Base-by-base conservation (phyloP, 164 flowering plant genomes). In the Piper betle region DNA sequence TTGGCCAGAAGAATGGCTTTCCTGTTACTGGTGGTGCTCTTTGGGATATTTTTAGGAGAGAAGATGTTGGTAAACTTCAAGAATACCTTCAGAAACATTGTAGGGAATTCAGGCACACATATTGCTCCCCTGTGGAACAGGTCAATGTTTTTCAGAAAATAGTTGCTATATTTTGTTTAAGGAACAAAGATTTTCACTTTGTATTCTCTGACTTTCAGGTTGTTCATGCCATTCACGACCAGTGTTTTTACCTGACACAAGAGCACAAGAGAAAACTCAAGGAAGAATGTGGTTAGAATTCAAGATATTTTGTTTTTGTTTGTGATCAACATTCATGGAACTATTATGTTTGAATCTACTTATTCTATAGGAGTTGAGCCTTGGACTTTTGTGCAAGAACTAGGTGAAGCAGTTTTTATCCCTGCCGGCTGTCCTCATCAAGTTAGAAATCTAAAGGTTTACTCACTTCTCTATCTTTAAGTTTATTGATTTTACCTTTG, bases 1-100 rank as follows among this genome's bases (percentile, higher is more conserved):
- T 42, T 42, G 11, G 46, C 11, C 46, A 42, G 46, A 11, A 18
- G 52, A 43, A 20, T 53, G n/a, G 37, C 4, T 52, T 37, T 53
- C 46, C 52, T 9, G 55, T 43, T 20, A 73, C 66, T 0, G 81
- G 85, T 53, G 86, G 91, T 69, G 91, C 91, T 65, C 70, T 83
- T 0, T 87, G 95, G 95, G 95, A 87, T 61, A 87, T 87, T 18
- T 87, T 87, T 55, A 76, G 91, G 4, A 73, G 83, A 62, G 58
- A 85, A 75, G 95, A 85, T 79, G 80, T 79, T 41, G 76, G 79
- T 69, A 66, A 68, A 41, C 72, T 62, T 9, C 62, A 78, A 76
- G 85, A 73, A 64, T 59, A 59, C 42, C 67, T 69, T 37, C 58
- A 42, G 42, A 63, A 63, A 42, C 73, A 73, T 19, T 57, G 33